Percentiles rank a stretch among this genome's conserved stretches.
Conservation (phyloP, 176 grass and related monocot species). For the Chrysopogon serrulatus region DNA sequence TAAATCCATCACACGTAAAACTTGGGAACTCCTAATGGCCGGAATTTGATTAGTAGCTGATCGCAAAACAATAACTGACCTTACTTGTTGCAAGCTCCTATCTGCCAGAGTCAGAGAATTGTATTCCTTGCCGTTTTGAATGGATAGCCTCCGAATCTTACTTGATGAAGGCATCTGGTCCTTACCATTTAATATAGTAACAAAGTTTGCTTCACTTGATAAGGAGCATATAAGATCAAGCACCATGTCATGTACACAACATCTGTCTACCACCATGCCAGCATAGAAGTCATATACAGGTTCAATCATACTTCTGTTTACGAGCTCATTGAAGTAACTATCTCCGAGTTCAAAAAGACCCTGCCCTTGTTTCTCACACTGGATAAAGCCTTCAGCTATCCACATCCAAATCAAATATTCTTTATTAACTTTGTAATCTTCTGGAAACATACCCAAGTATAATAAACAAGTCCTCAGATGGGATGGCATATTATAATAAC, state of each 20-base stretch:
- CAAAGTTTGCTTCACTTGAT: neutral
- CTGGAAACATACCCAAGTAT: too few relatives aligned
- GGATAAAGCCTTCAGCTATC: neutral
- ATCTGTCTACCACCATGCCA: rapidly evolving
- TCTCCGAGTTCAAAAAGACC: neutral
- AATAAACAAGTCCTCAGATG: neutral
- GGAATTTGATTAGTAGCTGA: too few relatives aligned
- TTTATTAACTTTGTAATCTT: neutral
- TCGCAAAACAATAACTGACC: too few relatives aligned
- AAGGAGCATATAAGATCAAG: too few relatives aligned
- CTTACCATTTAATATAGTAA: neutral
- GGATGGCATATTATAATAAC: neutral
- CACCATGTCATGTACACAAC: neutral
- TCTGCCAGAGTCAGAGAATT: too few relatives aligned
- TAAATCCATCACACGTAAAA: too few relatives aligned
- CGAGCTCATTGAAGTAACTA: neutral
- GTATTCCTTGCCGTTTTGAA: neutral
- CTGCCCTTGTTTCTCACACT: neutral
- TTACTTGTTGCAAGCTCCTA: too few relatives aligned
- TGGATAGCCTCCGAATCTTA: neutral
- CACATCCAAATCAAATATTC: neutral
- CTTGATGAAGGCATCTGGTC: neutral
- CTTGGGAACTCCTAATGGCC: too few relatives aligned
- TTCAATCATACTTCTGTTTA: neutral
- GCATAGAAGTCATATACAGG: rapidly evolving